phyloP scores from a whole-genome alignment of 1,284 basidiomycete genomes.

The Clitocybe nebularis region DNA sequence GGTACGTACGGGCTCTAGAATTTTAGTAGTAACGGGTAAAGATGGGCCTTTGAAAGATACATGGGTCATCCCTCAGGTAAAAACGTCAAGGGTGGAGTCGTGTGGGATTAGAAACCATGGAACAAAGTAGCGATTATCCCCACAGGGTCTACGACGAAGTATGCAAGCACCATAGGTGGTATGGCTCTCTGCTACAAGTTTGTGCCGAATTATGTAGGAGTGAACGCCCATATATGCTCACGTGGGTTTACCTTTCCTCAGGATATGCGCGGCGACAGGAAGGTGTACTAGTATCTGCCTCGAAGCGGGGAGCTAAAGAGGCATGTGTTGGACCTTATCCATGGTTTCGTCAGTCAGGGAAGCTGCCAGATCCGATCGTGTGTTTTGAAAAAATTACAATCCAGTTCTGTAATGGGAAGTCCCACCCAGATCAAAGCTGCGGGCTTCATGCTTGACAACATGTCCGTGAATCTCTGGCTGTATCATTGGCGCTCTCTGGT shows the following conservation, averaged over 20 bases:
- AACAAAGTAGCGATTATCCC: no score
- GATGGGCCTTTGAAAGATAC: no score
- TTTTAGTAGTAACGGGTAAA: no score
- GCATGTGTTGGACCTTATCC: background rate
- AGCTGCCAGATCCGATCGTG: background rate
- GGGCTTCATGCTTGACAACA: conserved; percentile 11
- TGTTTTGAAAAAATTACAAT: background rate
- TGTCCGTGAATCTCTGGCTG: conserved; percentile 3
- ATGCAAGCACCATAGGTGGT: no score
- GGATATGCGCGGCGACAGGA: background rate
- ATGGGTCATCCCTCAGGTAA: no score
- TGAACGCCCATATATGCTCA: no score
- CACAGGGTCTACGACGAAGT: no score
- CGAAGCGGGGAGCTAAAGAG: background rate
- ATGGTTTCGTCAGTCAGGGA: background rate
- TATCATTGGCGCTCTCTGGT: conserved; percentile 5
- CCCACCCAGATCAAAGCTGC: conserved; percentile 3
- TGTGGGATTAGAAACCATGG: no score
- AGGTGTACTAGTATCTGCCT: background rate
- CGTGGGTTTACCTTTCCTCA: conserved; percentile 4
- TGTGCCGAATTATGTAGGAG: no score
- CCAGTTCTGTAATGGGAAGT: background rate
- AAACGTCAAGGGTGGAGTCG: no score
- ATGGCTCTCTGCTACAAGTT: no score
- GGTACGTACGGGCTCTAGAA: no score